Conservation (phyloP, 164 flowering plant species). For the Pachysandra terminalis region DNA sequence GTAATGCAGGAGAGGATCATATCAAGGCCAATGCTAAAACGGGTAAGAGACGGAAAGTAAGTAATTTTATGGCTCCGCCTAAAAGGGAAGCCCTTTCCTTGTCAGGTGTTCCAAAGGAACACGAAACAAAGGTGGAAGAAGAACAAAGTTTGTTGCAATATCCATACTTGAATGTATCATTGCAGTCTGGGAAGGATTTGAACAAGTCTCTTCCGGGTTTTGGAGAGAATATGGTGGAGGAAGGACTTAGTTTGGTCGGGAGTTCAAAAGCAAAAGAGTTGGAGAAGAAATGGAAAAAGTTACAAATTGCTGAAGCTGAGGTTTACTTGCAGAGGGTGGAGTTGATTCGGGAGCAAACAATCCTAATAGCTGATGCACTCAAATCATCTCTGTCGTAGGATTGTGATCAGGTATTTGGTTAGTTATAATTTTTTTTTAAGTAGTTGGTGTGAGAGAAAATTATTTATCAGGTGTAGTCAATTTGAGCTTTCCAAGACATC, state of each 20-base stretch:
- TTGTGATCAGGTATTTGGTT: background rate
- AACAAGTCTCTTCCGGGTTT: background rate
- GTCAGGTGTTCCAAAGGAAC: background rate
- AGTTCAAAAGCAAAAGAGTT: constrained; percentile 25
- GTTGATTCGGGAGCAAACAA: constrained; percentile 16
- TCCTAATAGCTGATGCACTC: constrained; percentile 11
- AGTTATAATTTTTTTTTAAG: no score
- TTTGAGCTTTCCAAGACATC: no score
- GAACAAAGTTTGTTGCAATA: background rate
- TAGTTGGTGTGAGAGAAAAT: background rate
- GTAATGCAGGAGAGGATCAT: constrained; percentile 1
- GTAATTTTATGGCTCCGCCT: constrained; percentile 1
- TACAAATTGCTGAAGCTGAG: constrained; percentile 14
- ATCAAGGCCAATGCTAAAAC: constrained; percentile 3
- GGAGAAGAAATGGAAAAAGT: constrained; percentile 31
- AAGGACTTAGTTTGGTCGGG: constrained; percentile 18
- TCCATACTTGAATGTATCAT: constrained; percentile 7
- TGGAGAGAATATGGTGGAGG: background rate
- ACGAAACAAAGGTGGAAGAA: background rate
- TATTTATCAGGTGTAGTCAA: background rate
- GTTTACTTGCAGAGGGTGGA: constrained; percentile 13
- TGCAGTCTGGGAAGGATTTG: background rate
- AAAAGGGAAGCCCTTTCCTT: background rate
- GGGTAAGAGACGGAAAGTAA: background rate
- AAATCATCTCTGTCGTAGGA: constrained; percentile 1